A percentile compares a stretch with the other conserved stretches of the same genome.
Evolutionary conservation across 1,284 basidiomycete species (phyloP).

Genomic region (Sporisorium graminicola): DNA sequence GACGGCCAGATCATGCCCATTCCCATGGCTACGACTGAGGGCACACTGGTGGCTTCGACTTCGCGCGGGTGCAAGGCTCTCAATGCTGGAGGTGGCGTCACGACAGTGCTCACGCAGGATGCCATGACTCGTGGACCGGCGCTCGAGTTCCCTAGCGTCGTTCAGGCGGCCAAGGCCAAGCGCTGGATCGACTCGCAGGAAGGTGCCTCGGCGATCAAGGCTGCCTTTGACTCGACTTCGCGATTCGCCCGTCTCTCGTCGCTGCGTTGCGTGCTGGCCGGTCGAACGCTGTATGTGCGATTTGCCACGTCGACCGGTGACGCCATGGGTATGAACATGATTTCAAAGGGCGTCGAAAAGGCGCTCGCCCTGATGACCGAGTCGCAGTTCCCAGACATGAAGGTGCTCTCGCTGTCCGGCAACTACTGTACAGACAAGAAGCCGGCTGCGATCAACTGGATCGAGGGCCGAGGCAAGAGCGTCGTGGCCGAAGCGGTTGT

Average conservation of each 20-base stretch:
- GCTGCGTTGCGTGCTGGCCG: slow-evolving; percentile 66
- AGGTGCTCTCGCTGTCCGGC: slow-evolving; percentile 90
- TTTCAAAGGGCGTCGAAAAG: slow-evolving; percentile 77
- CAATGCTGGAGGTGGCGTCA: slow-evolving; percentile 94
- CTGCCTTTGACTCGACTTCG: slow-evolving; percentile 89
- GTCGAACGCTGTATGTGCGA: slow-evolving; percentile 86
- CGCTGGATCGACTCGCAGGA: slow-evolving; percentile 89
- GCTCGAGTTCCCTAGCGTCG: slow-evolving; percentile 90
- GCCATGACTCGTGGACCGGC: slow-evolving; percentile 99
- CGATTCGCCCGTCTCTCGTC: slow-evolving; percentile 66
- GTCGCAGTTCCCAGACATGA: slow-evolving; percentile 91
- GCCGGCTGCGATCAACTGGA: slow-evolving; percentile 99
- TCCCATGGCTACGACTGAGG: slow-evolving; percentile 99
- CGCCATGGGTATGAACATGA: slow-evolving; percentile 99
- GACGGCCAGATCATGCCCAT: slow-evolving; percentile 89
- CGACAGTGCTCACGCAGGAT: slow-evolving; percentile 91
- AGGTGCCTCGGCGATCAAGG: slow-evolving; percentile 82
- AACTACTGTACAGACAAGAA: slow-evolving; percentile 99
- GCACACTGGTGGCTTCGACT: slow-evolving; percentile 95
- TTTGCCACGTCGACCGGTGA: slow-evolving; percentile 96
- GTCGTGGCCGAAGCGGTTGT: slow-evolving; percentile 96
- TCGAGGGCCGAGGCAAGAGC: slow-evolving; percentile 97
- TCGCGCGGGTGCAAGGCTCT: slow-evolving; percentile 98
- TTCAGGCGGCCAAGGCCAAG: slow-evolving; percentile 84
- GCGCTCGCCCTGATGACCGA: slow-evolving; percentile 83